These are phyloP conservation scores for Ascochyta fabae DNA, from an alignment of 2,329 filamentous ascomycete species.

Conservation along the genomic window DNA sequence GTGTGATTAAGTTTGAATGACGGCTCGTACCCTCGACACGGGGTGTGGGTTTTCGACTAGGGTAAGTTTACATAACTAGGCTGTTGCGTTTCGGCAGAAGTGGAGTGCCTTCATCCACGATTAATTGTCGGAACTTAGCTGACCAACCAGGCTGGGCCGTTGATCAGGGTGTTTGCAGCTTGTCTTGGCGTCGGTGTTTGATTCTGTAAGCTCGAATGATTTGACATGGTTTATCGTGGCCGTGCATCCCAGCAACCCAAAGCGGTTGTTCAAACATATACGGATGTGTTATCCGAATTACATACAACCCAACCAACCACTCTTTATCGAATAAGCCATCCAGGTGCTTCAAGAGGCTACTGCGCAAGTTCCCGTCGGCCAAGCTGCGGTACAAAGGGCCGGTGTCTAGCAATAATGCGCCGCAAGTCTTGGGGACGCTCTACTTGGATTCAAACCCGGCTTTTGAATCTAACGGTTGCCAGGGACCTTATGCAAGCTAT, in stretches of 20 bases:
- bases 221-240: not conserved
- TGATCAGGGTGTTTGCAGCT: not conserved
- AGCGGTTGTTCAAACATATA: not conserved
- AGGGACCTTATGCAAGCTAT: conserved; percentile 7
- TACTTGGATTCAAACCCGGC: not conserved
- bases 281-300: not conserved
- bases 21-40: not conserved
- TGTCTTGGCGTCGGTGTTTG: not conserved
- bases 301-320: not conserved
- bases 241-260: not conserved
- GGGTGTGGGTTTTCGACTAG: not conserved
- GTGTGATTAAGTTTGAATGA: not conserved
- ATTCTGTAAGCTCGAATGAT: not conserved
- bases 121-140: not conserved
- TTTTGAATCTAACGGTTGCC: not conserved
- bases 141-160: not conserved
- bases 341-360: not conserved
- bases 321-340: not conserved
- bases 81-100: not conserved
- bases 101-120: not conserved
- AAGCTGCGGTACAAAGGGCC: not conserved
- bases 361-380: not conserved
- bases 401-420: not conserved
- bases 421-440: not conserved
- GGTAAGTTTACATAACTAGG: not conserved